These are phyloP conservation scores for Fusarium mangiferae DNA, from an alignment of 2,329 filamentous ascomycete species.

Conservation along the genomic window DNA sequence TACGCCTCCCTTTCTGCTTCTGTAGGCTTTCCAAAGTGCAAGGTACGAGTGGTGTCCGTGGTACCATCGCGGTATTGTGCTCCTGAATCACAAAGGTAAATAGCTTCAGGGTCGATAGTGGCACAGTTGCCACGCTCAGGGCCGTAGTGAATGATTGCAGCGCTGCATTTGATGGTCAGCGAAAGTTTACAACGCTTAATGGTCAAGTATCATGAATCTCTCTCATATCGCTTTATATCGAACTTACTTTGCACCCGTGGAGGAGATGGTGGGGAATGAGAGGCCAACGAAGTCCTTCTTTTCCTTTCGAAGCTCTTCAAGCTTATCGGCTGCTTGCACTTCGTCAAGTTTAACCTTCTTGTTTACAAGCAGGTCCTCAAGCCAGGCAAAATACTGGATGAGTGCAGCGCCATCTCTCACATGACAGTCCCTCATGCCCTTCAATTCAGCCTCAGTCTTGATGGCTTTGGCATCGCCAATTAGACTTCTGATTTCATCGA, in stretches of 20 bases:
- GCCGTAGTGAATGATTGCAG: conserved; percentile 95
- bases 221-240: not conserved
- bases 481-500: conserved; percentile 88
- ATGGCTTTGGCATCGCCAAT: conserved; percentile 91
- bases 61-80: conserved; percentile 97
- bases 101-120: conserved; percentile 81
- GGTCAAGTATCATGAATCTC: not conserved
- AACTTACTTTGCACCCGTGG: conserved; percentile 79
- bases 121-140: conserved; percentile 86
- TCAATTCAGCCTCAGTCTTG: conserved; percentile 89
- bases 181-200: not conserved
- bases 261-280: conserved; percentile 96
- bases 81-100: conserved; percentile 97
- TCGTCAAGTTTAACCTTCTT: conserved; percentile 84
- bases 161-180: conserved; percentile 62
- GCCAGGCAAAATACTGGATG: conserved; percentile 94
- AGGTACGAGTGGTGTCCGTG: conserved; percentile 92
- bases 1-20: conserved; percentile 88
- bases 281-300: conserved; percentile 84
- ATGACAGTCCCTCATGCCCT: conserved; percentile 94
- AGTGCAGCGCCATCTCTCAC: conserved; percentile 92
- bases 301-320: conserved; percentile 78
- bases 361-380: conserved; percentile 85
- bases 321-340: conserved; percentile 89
- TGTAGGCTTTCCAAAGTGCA: conserved; percentile 89